Percentiles rank a stretch among this genome's conserved stretches.
phyloP scores from a whole-genome alignment of 208 protist genomes.

The Leishmania major region DNA sequence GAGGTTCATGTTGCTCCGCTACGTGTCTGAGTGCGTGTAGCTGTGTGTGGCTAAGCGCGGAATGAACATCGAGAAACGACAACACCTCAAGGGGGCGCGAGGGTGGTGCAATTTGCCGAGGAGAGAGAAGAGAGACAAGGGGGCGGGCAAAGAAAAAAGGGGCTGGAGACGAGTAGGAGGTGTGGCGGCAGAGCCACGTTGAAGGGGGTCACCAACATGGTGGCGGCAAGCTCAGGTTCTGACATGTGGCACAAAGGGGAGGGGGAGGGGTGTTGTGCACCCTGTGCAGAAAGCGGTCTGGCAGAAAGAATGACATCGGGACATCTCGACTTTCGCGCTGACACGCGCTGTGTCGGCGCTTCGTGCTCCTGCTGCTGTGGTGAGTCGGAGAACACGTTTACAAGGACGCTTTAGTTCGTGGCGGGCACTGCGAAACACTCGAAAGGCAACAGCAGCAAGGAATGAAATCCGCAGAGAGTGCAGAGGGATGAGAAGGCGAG shows the following conservation, averaged over 20 bases:
- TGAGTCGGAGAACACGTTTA: neutral
- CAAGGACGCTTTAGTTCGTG: neutral
- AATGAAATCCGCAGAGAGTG: neutral
- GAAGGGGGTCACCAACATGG: neutral
- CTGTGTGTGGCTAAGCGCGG: neutral
- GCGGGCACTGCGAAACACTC: neutral
- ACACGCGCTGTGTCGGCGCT: neutral
- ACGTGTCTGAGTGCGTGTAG: neutral
- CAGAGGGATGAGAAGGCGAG: neutral
- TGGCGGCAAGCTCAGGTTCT: neutral
- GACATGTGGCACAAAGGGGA: neutral
- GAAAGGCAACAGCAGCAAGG: neutral
- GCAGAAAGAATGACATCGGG: neutral
- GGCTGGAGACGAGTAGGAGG: neutral
- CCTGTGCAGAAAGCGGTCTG: no score
- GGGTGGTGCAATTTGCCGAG: neutral
- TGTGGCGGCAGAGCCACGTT: neutral
- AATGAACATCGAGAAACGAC: neutral
- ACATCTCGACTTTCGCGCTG: neutral
- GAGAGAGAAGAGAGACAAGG: neutral
- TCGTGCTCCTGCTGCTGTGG: neutral
- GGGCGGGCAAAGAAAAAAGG: neutral
- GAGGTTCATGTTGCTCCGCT: constrained; percentile 35
- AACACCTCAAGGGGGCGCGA: neutral
- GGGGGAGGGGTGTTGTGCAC: no score